These are phyloP conservation scores for Cordyceps javanica DNA, from an alignment of 2,329 filamentous ascomycete species.

Conservation along the genomic window DNA sequence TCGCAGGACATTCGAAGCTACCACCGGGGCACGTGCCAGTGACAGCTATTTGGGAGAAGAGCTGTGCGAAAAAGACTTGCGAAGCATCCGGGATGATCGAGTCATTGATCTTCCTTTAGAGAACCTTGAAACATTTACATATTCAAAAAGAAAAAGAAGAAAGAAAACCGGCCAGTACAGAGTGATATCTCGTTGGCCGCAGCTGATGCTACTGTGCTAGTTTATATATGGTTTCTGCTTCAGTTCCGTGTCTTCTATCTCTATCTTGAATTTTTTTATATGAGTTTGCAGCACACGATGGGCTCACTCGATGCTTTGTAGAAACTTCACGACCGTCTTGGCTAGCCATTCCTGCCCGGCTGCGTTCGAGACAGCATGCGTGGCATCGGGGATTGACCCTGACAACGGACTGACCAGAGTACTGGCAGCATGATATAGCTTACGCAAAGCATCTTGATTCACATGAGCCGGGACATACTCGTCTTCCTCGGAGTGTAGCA, in stretches of 20 bases:
- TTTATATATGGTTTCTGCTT: too few species aligned
- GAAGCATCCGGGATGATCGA: too few species aligned
- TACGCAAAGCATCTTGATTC: conserved; percentile 51
- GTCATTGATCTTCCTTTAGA: too few species aligned
- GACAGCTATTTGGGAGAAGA: too few species aligned
- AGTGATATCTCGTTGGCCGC: too few species aligned
- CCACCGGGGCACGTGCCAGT: conserved; percentile 9
- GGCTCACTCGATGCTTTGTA: conserved; percentile 24
- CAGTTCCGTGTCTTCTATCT: too few species aligned
- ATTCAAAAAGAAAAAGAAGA: too few species aligned
- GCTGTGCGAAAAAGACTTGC: too few species aligned
- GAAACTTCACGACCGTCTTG: conserved; percentile 40
- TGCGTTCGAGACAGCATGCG: conserved; percentile 42
- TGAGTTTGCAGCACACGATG: neutral
- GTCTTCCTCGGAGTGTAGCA: conserved; percentile 61
- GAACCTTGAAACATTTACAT: too few species aligned
- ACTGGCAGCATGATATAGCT: conserved; percentile 47
- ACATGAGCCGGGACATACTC: conserved; percentile 55
- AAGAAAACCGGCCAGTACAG: too few species aligned
- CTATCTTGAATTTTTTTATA: too few species aligned
- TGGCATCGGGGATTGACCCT: conserved; percentile 45
- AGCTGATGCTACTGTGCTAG: too few species aligned
- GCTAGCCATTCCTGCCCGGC: conserved; percentile 45
- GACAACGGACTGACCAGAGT: conserved; percentile 43
- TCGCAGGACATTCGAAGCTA: neutral